phyloP scores from a whole-genome alignment of 23 red algal species.

The Chondrus crispus region DNA sequence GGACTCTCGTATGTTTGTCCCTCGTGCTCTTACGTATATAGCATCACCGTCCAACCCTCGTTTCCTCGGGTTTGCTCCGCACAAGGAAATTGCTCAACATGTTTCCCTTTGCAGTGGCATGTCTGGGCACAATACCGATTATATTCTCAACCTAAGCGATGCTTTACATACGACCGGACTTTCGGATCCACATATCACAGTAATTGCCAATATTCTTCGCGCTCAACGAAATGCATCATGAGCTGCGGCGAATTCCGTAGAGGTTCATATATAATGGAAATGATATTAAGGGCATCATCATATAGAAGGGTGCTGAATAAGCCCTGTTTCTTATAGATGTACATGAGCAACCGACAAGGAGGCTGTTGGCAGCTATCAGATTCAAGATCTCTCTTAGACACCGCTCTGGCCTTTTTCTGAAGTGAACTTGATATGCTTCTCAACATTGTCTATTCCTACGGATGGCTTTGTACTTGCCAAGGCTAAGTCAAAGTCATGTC shows the following conservation, averaged over 20 bases:
- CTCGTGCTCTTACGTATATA: neutral
- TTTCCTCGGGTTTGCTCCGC: conserved; percentile 26
- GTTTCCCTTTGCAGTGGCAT: neutral
- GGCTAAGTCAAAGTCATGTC: conserved; percentile 71
- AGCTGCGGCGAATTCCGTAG: too few species aligned
- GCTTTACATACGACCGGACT: neutral
- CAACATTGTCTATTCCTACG: conserved; percentile 49
- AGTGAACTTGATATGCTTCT: conserved; percentile 60
- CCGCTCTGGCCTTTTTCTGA: conserved; percentile 78
- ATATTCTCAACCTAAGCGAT: neutral
- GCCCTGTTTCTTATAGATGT: too few species aligned
- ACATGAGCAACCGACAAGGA: too few species aligned
- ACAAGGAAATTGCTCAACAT: neutral
- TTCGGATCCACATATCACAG: conserved; percentile 6
- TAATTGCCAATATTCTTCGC: neutral
- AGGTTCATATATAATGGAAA: too few species aligned
- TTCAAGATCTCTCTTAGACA: conserved; percentile 9
- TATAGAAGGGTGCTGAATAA: too few species aligned
- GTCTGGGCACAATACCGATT: conserved; percentile 19
- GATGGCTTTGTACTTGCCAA: conserved; percentile 57
- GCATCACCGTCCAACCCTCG: neutral
- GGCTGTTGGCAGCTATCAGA: too few species aligned
- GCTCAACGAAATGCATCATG: too few species aligned
- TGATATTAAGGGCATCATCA: too few species aligned
- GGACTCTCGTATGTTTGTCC: neutral